A percentile compares a stretch with the other conserved stretches of the same genome.
phyloP scores from a whole-genome alignment of 768 basidiomycete genomes.

The Boletus sensibilis region DNA sequence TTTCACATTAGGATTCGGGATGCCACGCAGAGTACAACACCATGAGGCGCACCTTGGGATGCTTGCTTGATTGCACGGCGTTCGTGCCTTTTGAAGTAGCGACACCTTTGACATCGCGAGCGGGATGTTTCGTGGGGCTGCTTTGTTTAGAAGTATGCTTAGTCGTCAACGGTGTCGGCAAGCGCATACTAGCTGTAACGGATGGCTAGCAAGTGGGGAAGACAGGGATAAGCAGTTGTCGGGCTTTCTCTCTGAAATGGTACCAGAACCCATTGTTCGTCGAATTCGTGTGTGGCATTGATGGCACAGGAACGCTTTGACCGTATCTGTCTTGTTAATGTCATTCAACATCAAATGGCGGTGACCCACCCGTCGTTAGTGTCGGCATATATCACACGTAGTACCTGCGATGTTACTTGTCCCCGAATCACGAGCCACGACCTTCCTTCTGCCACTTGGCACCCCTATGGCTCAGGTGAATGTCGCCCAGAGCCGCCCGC shows the following conservation, averaged over 20 bases:
- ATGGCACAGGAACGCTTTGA: constrained; percentile 5
- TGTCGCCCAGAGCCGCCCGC: constrained; percentile 33
- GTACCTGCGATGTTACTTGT: background rate
- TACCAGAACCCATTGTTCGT: constrained; percentile 20
- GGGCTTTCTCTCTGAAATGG: background rate
- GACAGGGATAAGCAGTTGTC: background rate
- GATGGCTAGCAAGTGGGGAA: background rate
- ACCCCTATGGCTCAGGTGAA: constrained; percentile 13
- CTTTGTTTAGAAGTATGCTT: constrained; percentile 7
- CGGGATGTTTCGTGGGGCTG: constrained; percentile 10
- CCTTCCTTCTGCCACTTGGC: background rate
- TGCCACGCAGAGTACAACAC: background rate
- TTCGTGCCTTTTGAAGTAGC: constrained; percentile 4
- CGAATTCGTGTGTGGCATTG: constrained; percentile 5
- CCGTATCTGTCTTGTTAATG: background rate
- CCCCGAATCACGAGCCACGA: background rate
- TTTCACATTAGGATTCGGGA: constrained; percentile 1
- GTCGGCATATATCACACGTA: background rate
- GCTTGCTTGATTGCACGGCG: background rate
- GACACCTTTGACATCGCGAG: constrained; percentile 8
- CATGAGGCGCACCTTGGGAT: constrained; percentile 4
- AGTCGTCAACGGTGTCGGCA: constrained; percentile 5
- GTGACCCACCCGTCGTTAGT: background rate
- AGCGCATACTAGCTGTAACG: constrained; percentile 13
- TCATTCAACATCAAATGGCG: background rate